phyloP scores from a whole-genome alignment of 2,329 filamentous ascomycete species.

The Dactylellina parvicollis region DNA sequence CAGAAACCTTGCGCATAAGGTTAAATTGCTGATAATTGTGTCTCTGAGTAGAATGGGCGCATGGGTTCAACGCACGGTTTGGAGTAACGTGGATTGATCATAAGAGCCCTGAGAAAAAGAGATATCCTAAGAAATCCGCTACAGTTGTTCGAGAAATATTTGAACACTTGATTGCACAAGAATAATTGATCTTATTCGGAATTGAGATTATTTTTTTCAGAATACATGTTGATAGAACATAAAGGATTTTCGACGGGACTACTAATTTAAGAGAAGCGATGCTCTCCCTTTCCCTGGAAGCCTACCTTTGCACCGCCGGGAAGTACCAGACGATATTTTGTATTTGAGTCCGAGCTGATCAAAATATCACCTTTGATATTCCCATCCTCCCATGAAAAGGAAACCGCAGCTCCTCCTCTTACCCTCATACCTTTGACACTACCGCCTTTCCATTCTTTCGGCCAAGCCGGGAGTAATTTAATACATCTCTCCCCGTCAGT shows the following conservation, averaged over 20 bases:
- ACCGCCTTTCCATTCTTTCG: constrained; percentile 60
- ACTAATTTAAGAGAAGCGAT: constrained; percentile 17
- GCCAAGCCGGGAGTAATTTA: constrained; percentile 62
- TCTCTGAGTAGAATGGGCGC: constrained; percentile 60
- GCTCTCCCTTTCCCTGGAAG: constrained; percentile 21
- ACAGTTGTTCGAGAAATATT: constrained; percentile 59
- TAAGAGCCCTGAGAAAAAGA: constrained; percentile 61
- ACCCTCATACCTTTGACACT: constrained; percentile 60
- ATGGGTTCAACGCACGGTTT: constrained; percentile 62
- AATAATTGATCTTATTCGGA: neutral
- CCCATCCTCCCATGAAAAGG: constrained; percentile 61
- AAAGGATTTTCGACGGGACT: constrained; percentile 1
- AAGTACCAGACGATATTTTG: constrained; percentile 25
- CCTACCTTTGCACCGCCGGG: constrained; percentile 10
- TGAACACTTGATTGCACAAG: constrained; percentile 58
- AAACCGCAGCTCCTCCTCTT: constrained; percentile 60
- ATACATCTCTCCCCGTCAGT: constrained; percentile 55
- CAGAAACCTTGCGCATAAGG: neutral
- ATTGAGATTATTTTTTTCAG: neutral
- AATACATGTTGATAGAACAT: neutral
- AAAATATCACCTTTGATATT: constrained; percentile 33
- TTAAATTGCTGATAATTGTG: constrained; percentile 10
- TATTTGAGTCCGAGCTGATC: constrained; percentile 2
- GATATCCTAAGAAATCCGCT: constrained; percentile 62
- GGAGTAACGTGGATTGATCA: constrained; percentile 63